Evolutionary conservation across 768 basidiomycete genomes (phyloP), one percentile per base, ranked within the genome.

Genomic region (Rhizopogon vinicolor): DNA sequence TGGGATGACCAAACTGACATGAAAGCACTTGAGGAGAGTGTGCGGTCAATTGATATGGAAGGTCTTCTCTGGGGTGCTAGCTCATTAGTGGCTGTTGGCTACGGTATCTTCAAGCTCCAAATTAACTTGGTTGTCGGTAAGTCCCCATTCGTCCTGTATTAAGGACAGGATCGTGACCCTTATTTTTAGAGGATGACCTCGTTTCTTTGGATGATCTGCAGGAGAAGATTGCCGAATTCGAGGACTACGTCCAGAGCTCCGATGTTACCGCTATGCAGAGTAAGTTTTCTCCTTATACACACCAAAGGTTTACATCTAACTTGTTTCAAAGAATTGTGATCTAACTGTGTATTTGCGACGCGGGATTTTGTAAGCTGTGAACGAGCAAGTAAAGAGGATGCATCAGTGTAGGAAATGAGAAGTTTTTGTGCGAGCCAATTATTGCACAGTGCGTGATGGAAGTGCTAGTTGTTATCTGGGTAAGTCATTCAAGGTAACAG

Each of bases 1-100:
- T 97, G 94, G 96, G 96, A 98, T 71, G 96, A 98, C 68, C 94
- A 97, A 78, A 99, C 97, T 50, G 93, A 98, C 74, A 95, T 99
- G 95, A 80, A 68, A 43, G 89, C 77, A 50, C 79, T 98, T 63
- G 96, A 98, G 74, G 72, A 78, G 14, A 66, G 81, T 41, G 96
- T 98, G 53, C 86, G 97, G 57, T 85, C 91, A 19, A 85, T 98
- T 64, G 82, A 91, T 72, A 76, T 83, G 76, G 87, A 89, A 41
- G 97, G 97, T 67, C 88, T 99, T 55, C 82, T 98, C 48, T 99
- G 97, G 97, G 96, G 97, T 72, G 82, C 84, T 41, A 91, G 88
- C 75, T 95, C 93, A 75, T 79, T 98, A 51, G 93, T 98, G 50
- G 77, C 95, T 45, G 84, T 98, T 63, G 96, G 94, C 54, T 98